These are phyloP conservation scores for Suaeda aralocaspica DNA, from an alignment of 148 eudicot genomes.

Conservation along the genomic window DNA sequence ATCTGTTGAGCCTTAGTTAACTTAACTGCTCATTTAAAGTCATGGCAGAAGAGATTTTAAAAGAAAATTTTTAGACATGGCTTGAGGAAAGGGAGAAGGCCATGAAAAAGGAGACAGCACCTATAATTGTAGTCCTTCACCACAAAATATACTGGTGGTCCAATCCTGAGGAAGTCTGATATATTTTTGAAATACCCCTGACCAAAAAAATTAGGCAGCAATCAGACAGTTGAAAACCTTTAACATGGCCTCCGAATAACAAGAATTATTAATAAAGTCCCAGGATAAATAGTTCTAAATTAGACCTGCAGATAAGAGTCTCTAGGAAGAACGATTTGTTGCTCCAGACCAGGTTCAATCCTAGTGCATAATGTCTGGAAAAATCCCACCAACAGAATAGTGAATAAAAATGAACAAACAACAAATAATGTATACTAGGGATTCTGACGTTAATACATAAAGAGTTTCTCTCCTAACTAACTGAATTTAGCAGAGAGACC, in stretches of 20 bases:
- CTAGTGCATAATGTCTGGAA: slow-evolving; percentile 89
- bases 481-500: background rate
- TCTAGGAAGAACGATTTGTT: slow-evolving; percentile 95
- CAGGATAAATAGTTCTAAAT: too few relatives aligned
- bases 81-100: too few relatives aligned
- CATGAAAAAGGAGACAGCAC: slow-evolving; percentile 32
- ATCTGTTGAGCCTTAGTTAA: too few relatives aligned
- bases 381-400: slow-evolving; percentile 12
- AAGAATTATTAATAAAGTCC: background rate
- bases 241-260: background rate
- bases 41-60: too few relatives aligned
- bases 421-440: background rate
- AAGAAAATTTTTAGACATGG: too few relatives aligned
- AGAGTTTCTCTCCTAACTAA: background rate
- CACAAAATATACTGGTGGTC: slow-evolving; percentile 91
- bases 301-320: slow-evolving; percentile 97
- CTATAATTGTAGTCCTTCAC: slow-evolving; percentile 82
- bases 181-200: slow-evolving; percentile 83
- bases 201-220: slow-evolving; percentile 12
- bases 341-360: slow-evolving; percentile 96
- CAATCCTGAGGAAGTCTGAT: slow-evolving; percentile 75
- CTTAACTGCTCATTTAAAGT: too few relatives aligned
- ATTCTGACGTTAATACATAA: background rate
- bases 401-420: background rate
- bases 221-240: slow-evolving; percentile 12